Base-by-base conservation (phyloP, 192 early-diverging fungal genomes). In the Rhizophlyctis rosea region DNA sequence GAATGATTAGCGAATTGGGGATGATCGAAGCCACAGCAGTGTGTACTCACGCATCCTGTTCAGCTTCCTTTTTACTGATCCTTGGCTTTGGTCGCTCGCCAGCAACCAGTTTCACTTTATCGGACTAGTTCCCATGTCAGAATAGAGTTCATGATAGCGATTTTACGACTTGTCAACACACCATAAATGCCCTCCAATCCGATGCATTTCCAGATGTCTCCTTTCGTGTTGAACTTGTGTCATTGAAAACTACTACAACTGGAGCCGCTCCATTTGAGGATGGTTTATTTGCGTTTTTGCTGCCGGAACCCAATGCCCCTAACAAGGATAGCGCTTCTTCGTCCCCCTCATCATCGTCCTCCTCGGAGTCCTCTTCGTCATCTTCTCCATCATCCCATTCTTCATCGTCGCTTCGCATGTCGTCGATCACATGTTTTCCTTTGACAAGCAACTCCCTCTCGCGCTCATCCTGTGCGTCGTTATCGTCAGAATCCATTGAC, bases 21-120 rank as follows among this genome's bases (percentile, higher is more conserved):
- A n/a, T n/a, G n/a, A n/a, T n/a, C n/a, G n/a, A n/a, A n/a, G n/a
- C n/a, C n/a, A n/a, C n/a, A n/a, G n/a, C n/a, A n/a, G n/a, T n/a
- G n/a, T n/a, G n/a, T n/a, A n/a, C n/a, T n/a, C n/a, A n/a, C n/a
- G 27, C 30, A 33, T 73, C 64, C 62, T 74, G 70, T 25, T 34
- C 50, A 9, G 47, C 63, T 31, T 68, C 62, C n/a, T 57, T 29
- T 13, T 28, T 49, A 1, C 57, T 59, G 4, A 64, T 54, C 31
- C 44, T 34, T 25, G 14, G 16, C 24, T 0, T 24, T 0, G 35
- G 32, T 51, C 53, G 52, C 11, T 11, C 18, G 4, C 16, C 58
- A 3, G 50, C 25, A 27, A 34, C 21, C 16, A 50, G 50, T 25
- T 64, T 58, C 27, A 33, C 64, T 32, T 47, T 59, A 21, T 27